Conservation (phyloP, 2,329 filamentous ascomycete species). For the Atkinsonella hypoxylon region DNA sequence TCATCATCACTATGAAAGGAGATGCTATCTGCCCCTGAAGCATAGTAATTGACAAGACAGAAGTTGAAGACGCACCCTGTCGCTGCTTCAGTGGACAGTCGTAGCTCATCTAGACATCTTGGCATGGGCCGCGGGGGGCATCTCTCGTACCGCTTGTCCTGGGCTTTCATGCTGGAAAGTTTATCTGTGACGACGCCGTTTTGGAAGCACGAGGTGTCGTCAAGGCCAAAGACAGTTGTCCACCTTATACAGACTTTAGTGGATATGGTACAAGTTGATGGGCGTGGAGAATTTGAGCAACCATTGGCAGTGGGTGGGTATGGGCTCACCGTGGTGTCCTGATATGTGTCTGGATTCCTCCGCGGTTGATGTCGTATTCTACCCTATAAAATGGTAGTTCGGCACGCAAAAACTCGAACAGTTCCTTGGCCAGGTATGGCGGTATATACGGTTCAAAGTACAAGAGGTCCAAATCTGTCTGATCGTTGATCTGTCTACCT, state of each 20-base stretch:
- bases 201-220: constrained; percentile 51
- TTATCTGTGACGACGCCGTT: constrained; percentile 29
- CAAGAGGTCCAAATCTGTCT: constrained; percentile 59
- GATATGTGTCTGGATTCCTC: constrained; percentile 49
- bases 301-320: too few relatives aligned
- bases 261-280: background rate
- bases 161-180: constrained; percentile 27
- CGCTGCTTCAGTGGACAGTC: constrained; percentile 49
- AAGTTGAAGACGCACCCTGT: constrained; percentile 65
- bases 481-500: constrained; percentile 47
- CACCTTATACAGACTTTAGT: constrained; percentile 17
- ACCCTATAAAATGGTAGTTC: constrained; percentile 67
- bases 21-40: constrained; percentile 64
- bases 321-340: constrained; percentile 32
- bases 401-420: constrained; percentile 61
- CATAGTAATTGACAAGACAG: constrained; percentile 74
- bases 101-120: constrained; percentile 52
- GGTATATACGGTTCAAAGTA: constrained; percentile 67
- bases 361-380: constrained; percentile 58
- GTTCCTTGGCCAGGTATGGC: constrained; percentile 35
- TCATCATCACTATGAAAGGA: constrained; percentile 74
- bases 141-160: constrained; percentile 40
- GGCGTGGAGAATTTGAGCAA: background rate
- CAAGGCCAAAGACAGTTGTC: constrained; percentile 46
- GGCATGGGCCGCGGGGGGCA: constrained; percentile 60